Evolutionary conservation across 768 basidiomycete species (phyloP).

Genomic region (Cystoderma amianthinum): DNA sequence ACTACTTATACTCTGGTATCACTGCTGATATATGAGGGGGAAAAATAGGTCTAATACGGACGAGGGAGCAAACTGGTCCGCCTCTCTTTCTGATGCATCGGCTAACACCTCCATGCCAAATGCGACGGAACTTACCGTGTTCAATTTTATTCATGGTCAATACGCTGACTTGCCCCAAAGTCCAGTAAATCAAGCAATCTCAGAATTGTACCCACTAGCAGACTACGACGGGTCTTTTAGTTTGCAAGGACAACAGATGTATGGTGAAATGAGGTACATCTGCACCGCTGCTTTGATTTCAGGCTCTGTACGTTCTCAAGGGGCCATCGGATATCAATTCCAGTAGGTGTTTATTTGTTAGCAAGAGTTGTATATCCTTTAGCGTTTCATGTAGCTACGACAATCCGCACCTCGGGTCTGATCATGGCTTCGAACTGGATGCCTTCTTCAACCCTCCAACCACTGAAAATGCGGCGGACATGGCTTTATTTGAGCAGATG

Average conservation of each 20-base stretch:
- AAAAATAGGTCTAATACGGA: slow-evolving; percentile 28
- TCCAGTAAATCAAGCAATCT: slow-evolving; percentile 22
- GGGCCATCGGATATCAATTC: slow-evolving; percentile 22
- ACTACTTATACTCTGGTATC: neutral
- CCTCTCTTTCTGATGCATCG: slow-evolving; percentile 19
- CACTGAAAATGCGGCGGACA: slow-evolving; percentile 16
- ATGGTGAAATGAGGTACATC: slow-evolving; percentile 37
- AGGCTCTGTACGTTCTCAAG: slow-evolving; percentile 12
- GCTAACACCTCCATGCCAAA: slow-evolving; percentile 31
- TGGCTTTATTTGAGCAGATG: slow-evolving; percentile 27
- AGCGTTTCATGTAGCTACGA: slow-evolving; percentile 22
- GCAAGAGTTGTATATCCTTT: neutral
- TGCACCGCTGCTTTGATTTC: slow-evolving; percentile 31
- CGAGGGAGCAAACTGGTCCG: slow-evolving; percentile 35
- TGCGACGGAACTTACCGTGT: slow-evolving; percentile 30
- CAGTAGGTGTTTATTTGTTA: slow-evolving; percentile 18
- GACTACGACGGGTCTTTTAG: slow-evolving; percentile 25
- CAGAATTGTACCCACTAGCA: slow-evolving; percentile 24
- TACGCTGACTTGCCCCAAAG: slow-evolving; percentile 19
- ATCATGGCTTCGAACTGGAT: slow-evolving; percentile 27
- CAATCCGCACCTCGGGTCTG: slow-evolving; percentile 29
- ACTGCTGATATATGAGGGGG: neutral
- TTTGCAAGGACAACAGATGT: slow-evolving; percentile 36
- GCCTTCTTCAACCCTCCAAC: slow-evolving; percentile 25
- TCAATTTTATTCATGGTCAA: slow-evolving; percentile 34